Base-by-base conservation (phyloP, 768 basidiomycete genomes). In the Calocybe gangraenosa region DNA sequence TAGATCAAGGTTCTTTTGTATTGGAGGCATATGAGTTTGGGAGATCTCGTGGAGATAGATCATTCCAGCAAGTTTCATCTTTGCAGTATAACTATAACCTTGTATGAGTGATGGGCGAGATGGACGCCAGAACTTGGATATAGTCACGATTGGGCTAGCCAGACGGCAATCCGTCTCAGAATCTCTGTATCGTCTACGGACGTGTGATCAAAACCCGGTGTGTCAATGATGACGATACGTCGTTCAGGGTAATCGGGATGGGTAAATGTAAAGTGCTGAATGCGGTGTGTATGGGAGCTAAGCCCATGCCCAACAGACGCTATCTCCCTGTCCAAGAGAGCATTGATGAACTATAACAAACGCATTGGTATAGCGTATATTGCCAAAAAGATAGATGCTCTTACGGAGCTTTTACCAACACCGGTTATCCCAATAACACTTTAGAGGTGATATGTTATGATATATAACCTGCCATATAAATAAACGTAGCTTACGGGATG, bases 1-100 rank as follows among this genome's bases (percentile, higher is more conserved):
- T 56, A 73, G 66, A 15, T 65, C 63, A 25, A 76, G 64, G 54
- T 76, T 78, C 49, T 64, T 66, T 36, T 61, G 58, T 22, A 69
- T 67, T 7, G 66, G 65, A 17, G 64, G 61, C 59, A 74, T 66
- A 19, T 65, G 58, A 49, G 64, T 58, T 42, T 72, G 68, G 3
- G 55, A 54, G 36, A 65, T 65, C 13, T 59, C 53, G 38, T 64
- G 61, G 14, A 65, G 49, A 38, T 63, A 59, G 8, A 64, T 48
- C 7, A 65, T 55, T 0, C 62, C 71, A 10, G 53, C 53, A 7
- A 66, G 51, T 10, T 52, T 47, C 34, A 61, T 50, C 3, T 50
- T 40, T 2, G 43, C 47, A 38, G 58, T 50, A 46, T 61, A 64
- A 13, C 63, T 65, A 31, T 4, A 15, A 17, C 32, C 13, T 11